These are phyloP conservation scores for Beauveria sp. DNA, from an alignment of 2,329 filamentous ascomycete species.

Conservation along the genomic window DNA sequence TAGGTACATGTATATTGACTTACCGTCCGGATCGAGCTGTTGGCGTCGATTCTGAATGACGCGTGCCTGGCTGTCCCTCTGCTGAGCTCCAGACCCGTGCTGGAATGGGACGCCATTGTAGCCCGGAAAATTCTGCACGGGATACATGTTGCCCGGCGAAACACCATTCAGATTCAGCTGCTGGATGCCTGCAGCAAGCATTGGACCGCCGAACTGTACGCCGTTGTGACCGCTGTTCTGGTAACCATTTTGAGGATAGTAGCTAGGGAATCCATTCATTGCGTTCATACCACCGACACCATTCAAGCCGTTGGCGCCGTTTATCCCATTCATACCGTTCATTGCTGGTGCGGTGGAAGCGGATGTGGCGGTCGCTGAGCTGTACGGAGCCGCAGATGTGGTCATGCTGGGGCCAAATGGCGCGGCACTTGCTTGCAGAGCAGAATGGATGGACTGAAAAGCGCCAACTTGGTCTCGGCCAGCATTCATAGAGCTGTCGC, in stretches of 20 bases:
- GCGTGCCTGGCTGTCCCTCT: slow-evolving; percentile 67
- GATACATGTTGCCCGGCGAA: slow-evolving; percentile 39
- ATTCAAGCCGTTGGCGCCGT: neutral
- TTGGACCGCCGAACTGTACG: slow-evolving; percentile 32
- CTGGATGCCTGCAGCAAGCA: slow-evolving; percentile 62
- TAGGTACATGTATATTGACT: slow-evolving; percentile 15
- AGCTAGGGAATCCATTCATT: slow-evolving; percentile 18
- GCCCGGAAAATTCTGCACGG: slow-evolving; percentile 49
- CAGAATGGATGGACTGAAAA: slow-evolving; percentile 59
- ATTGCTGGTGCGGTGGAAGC: slow-evolving; percentile 18
- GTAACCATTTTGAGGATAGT: slow-evolving; percentile 24
- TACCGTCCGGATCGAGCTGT: slow-evolving; percentile 65
- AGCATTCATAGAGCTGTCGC: slow-evolving; percentile 33
- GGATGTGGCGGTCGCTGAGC: slow-evolving; percentile 19
- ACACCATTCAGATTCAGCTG: slow-evolving; percentile 50
- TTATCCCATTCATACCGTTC: slow-evolving; percentile 20
- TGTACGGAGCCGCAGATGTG: slow-evolving; percentile 19
- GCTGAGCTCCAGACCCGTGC: slow-evolving; percentile 37
- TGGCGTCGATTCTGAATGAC: slow-evolving; percentile 69
- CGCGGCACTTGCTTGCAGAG: slow-evolving; percentile 70
- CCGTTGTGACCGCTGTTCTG: slow-evolving; percentile 13
- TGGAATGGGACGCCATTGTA: slow-evolving; percentile 46
- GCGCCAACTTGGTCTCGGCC: slow-evolving; percentile 37
- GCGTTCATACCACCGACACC: neutral
- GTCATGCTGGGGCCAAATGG: slow-evolving; percentile 62